Conservation (phyloP, 331 rosid species). For the Dryas integrifolia region DNA sequence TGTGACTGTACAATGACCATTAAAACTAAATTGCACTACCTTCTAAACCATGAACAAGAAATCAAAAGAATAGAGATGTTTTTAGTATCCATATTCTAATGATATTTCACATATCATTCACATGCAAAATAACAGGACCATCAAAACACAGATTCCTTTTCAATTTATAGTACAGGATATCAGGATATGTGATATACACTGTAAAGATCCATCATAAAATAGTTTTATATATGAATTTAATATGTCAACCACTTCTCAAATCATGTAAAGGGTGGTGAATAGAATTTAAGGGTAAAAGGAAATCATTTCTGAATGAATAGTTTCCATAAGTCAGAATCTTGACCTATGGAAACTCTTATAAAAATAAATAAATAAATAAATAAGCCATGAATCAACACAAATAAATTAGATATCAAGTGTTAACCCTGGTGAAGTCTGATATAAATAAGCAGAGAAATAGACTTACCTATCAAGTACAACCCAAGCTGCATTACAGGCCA, state of each 20-base stretch:
- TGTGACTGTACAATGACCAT: neutral
- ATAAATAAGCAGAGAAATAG: neutral
- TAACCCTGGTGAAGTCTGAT: neutral
- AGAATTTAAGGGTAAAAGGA: neutral
- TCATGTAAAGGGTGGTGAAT: neutral
- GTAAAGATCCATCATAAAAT: neutral
- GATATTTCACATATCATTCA: neutral
- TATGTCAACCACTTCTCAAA: neutral
- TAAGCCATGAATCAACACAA: neutral
- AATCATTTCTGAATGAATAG: neutral
- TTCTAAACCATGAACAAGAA: neutral
- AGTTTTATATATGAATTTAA: neutral
- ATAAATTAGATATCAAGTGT: neutral
- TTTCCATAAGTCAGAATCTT: neutral
- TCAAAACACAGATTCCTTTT: neutral
- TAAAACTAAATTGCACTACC: neutral
- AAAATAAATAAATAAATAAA: no score
- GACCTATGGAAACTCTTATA: no score
- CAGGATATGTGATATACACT: neutral
- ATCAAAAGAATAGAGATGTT: neutral
- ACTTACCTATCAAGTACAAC: conserved; percentile 70
- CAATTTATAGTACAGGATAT: neutral
- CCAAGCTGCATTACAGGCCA: conserved; percentile 58
- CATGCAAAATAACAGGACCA: neutral
- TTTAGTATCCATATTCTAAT: neutral